These are phyloP conservation scores for Suillus luteus DNA, from an alignment of 768 basidiomycete genomes.

Conservation along the genomic window DNA sequence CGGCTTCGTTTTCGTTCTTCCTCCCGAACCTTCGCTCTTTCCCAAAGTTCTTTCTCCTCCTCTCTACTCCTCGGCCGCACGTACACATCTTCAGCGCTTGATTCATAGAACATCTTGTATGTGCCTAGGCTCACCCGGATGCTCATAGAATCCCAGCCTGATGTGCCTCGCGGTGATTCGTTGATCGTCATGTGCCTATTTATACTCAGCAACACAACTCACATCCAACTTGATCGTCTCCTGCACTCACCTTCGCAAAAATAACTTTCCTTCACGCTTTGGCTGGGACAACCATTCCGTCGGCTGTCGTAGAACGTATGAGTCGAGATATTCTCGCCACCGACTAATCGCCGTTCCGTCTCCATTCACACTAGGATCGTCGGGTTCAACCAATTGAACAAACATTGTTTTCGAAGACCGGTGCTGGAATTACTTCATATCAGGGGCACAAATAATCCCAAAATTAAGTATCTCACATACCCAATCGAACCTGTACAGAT, in stretches of 20 bases:
- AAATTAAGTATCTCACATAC: slow-evolving; percentile 43
- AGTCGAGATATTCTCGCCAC: slow-evolving; percentile 76
- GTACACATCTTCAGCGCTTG: slow-evolving; percentile 59
- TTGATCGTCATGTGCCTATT: slow-evolving; percentile 52
- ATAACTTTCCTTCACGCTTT: slow-evolving; percentile 43
- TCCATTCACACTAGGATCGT: slow-evolving; percentile 66
- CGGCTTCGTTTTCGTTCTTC: slow-evolving; percentile 58
- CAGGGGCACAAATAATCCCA: slow-evolving; percentile 11
- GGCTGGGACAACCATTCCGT: slow-evolving; percentile 67
- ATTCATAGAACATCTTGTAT: slow-evolving; percentile 73
- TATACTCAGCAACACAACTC: slow-evolving; percentile 38
- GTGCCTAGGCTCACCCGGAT: slow-evolving; percentile 59
- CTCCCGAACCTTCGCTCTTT: slow-evolving; percentile 46
- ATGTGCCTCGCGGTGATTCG: slow-evolving; percentile 21
- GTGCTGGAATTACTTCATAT: slow-evolving; percentile 43
- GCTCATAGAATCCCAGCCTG: slow-evolving; percentile 26
- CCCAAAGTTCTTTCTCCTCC: slow-evolving; percentile 36
- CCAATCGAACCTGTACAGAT: slow-evolving; percentile 81
- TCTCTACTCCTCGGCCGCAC: slow-evolving; percentile 40
- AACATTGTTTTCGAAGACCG: slow-evolving; percentile 54
- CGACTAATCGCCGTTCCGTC: slow-evolving; percentile 51
- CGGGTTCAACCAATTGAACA: slow-evolving; percentile 58
- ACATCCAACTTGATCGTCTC: slow-evolving; percentile 16
- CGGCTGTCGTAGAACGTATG: slow-evolving; percentile 67
- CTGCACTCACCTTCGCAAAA: slow-evolving; percentile 58